Evolutionary conservation across 2,329 filamentous ascomycete species (phyloP), one percentile per base, ranked within the genome.

Genomic region (Thermomyces lanuginosus): DNA sequence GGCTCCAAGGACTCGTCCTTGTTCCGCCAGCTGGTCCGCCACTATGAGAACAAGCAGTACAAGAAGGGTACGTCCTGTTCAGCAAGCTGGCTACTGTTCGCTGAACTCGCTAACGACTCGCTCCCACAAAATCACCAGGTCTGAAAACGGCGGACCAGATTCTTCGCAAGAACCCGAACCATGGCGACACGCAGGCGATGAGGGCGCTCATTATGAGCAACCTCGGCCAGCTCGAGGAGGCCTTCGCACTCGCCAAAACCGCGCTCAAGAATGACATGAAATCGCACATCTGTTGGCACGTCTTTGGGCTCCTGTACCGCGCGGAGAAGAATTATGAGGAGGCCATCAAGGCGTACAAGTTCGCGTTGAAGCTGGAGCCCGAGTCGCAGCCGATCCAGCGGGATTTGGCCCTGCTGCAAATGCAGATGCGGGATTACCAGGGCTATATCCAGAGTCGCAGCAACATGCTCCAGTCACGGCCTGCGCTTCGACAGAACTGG

Each of bases 241-340:
- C 91, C 1, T 98, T 98, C 51, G 71, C 75, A 23, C 66, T 98
- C 33, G 86, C 80, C 46, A 98, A 93, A 60, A 70, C 83, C 39
- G 89, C 91, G 17, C 65, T 98, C 43, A 83, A 77, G 40, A 82
- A 84, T 45, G 84, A 95, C 53, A 95, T 98, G 84, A 93, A 91
- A 62, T 93, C 84, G 45, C 86, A 95, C 57, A 84, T 98, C 45
- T 95, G 84, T 64, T 98, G 89, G 89, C 91, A 98, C 56, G 89
- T 98, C 34, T 98, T 95, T 53, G 89, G 91, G 16, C 60, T 98
- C 40, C 67, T 98, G 26, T 95, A 92, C 58, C 76, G 86, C 27
- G 76, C 81, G 25, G 77, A 79, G 48, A 95, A 95, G 66, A 95
- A 98, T 58, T 95, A 91, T 44, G 89, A 95, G 53, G 89, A 95